A percentile compares a stretch with the other conserved stretches of the same genome.
Evolutionary conservation across 768 basidiomycete genomes (phyloP).

Genomic region (Lactifluus piperatus): DNA sequence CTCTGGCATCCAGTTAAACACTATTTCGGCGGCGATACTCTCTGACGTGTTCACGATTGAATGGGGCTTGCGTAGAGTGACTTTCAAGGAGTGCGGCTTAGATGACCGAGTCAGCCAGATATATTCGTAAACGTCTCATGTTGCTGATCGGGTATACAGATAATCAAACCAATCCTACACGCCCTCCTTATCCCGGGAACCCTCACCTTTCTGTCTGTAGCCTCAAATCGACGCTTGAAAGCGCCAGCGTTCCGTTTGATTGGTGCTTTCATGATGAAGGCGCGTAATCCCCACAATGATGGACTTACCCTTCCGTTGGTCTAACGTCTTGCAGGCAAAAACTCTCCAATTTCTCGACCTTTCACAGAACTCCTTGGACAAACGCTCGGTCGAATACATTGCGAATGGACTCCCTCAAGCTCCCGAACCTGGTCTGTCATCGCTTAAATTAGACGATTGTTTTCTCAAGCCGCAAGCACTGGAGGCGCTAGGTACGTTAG

Average conservation of each 20-base stretch:
- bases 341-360: slow-evolving; percentile 82
- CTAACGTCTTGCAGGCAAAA: slow-evolving; percentile 44
- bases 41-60: slow-evolving; percentile 89
- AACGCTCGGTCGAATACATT: slow-evolving; percentile 75
- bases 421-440: slow-evolving; percentile 53
- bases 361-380: slow-evolving; percentile 79
- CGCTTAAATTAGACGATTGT: slow-evolving; percentile 86
- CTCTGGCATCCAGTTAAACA: slow-evolving; percentile 68
- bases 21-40: slow-evolving; percentile 64
- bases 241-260: slow-evolving; percentile 66
- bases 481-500: slow-evolving; percentile 66
- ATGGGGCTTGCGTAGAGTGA: slow-evolving; percentile 84
- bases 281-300: slow-evolving; percentile 22
- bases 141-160: slow-evolving; percentile 32
- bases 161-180: slow-evolving; percentile 84
- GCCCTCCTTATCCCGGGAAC: slow-evolving; percentile 77
- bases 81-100: slow-evolving; percentile 79
- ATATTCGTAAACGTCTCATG: background rate
- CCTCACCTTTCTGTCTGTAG: slow-evolving; percentile 75
- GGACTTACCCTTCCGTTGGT: background rate
- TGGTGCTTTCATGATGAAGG: slow-evolving; percentile 73
- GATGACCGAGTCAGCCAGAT: slow-evolving; percentile 59
- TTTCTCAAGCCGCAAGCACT: slow-evolving; percentile 60
- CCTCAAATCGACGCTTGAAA: slow-evolving; percentile 80
- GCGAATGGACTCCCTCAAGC: slow-evolving; percentile 53